Conservation (phyloP, 345 rosid species). For the Balakata baccata region DNA sequence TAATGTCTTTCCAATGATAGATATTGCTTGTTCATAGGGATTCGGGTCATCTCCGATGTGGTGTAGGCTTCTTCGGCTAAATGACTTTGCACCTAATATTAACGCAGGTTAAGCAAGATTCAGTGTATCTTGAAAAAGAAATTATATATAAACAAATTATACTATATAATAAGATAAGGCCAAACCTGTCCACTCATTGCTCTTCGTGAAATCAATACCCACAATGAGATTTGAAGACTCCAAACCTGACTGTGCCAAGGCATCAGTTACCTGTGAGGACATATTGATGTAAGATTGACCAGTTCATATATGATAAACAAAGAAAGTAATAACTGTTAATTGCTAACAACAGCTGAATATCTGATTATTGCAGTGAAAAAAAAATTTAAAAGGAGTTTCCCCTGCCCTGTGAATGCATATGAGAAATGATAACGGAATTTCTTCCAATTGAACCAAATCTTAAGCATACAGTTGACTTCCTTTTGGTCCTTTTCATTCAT, state of each 20-base stretch:
- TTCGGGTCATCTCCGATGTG: constrained; percentile 53
- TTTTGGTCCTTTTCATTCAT: background rate
- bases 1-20: constrained; percentile 71
- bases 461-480: background rate
- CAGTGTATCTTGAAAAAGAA: background rate
- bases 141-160: background rate
- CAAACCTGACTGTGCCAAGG: constrained; percentile 71
- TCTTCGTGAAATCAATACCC: constrained; percentile 92
- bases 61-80: constrained; percentile 63
- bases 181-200: constrained; percentile 96
- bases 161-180: background rate
- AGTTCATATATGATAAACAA: background rate
- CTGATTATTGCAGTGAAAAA: background rate
- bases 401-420: background rate
- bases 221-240: constrained; percentile 93
- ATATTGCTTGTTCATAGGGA: constrained; percentile 76
- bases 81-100: constrained; percentile 63
- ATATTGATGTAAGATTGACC: background rate
- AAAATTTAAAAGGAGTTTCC: background rate
- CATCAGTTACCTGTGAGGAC: constrained; percentile 66
- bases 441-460: constrained; percentile 4
- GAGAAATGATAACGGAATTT: background rate
- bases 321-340: background rate
- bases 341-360: background rate
- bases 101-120: constrained; percentile 19